Percentiles rank a stretch among this genome's conserved stretches.
These are phyloP conservation scores for Paraconiothyrium brasiliense DNA, from an alignment of 2,329 filamentous ascomycete genomes.

Conservation along the genomic window DNA sequence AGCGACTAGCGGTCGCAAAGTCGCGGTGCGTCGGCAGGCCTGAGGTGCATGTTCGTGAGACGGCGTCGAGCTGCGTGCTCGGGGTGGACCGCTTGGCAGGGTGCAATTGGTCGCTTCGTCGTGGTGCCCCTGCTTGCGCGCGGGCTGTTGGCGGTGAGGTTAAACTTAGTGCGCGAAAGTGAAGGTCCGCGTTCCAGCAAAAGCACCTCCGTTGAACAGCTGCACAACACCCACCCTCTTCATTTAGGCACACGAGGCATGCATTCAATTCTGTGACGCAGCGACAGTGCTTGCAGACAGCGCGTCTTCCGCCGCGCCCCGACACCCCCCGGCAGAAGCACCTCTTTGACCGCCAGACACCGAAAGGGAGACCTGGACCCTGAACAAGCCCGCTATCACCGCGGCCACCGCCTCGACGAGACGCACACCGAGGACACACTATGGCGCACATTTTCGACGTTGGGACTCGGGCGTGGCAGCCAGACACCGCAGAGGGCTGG, in stretches of 20 bases:
- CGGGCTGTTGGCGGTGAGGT: slow-evolving; percentile 37
- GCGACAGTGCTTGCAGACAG: slow-evolving; percentile 34
- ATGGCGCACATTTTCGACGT: slow-evolving; percentile 98
- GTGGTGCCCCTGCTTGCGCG: slow-evolving; percentile 21
- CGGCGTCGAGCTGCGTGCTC: slow-evolving; percentile 17
- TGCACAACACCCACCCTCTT: slow-evolving; percentile 10
- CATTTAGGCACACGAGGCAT: slow-evolving; percentile 26
- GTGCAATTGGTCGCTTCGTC: slow-evolving; percentile 28
- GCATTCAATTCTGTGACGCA: slow-evolving; percentile 41
- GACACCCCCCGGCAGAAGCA: slow-evolving; percentile 24
- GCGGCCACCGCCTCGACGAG: slow-evolving; percentile 33
- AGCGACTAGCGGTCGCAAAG: slow-evolving; percentile 10
- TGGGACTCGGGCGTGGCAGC: slow-evolving; percentile 98
- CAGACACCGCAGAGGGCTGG: slow-evolving; percentile 95
- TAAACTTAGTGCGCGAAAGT: slow-evolving; percentile 30
- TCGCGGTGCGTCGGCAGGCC: slow-evolving; percentile 2
- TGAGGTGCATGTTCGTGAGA: slow-evolving; percentile 10
- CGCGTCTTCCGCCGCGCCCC: slow-evolving; percentile 15
- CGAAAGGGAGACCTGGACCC: slow-evolving; percentile 40
- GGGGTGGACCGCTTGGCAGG: slow-evolving; percentile 19
- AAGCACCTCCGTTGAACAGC: slow-evolving; percentile 17
- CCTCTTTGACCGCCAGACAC: slow-evolving; percentile 30
- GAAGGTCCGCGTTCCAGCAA: slow-evolving; percentile 24
- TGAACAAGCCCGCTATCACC: slow-evolving; percentile 28
- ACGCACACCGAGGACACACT: slow-evolving; percentile 31